Evolutionary conservation across 768 basidiomycete species (phyloP).

Genomic region (Candolleomyces eurysporus): DNA sequence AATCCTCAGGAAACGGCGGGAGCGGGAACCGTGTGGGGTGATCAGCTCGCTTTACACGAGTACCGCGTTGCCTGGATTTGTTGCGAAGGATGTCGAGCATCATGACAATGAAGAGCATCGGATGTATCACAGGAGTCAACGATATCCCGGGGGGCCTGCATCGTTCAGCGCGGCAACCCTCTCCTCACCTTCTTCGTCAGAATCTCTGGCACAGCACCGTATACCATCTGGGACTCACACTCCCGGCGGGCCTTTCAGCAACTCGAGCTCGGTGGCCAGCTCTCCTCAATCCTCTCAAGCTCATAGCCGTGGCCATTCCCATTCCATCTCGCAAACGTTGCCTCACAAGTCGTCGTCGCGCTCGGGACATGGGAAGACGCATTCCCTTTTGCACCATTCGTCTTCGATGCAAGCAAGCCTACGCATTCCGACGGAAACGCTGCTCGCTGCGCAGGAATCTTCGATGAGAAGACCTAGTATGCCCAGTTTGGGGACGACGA

Average conservation of each 20-base stretch:
- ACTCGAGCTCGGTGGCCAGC: not conserved
- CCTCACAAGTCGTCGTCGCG: not conserved
- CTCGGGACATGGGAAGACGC: slow-evolving; percentile 4
- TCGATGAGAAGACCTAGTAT: slow-evolving; percentile 24
- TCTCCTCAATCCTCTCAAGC: not conserved
- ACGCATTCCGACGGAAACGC: slow-evolving; percentile 5
- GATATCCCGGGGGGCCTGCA: not conserved
- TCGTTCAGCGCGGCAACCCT: not conserved
- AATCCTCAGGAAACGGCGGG: not conserved
- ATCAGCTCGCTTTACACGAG: slow-evolving; percentile 3
- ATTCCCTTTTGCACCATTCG: slow-evolving; percentile 17
- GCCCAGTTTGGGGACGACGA: slow-evolving; percentile 16
- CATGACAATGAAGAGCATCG: slow-evolving; percentile 5
- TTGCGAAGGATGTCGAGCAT: not conserved
- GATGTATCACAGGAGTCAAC: not conserved
- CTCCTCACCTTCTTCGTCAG: slow-evolving; percentile 7
- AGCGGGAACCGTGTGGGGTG: slow-evolving; percentile 5
- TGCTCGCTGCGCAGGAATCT: slow-evolving; percentile 6
- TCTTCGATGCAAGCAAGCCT: slow-evolving; percentile 24
- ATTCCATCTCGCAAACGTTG: slow-evolving; percentile 6
- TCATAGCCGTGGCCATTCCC: not conserved
- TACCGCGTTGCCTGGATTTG: not conserved
- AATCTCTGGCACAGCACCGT: slow-evolving; percentile 4
- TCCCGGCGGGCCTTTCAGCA: not conserved
- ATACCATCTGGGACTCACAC: not conserved